Evolutionary conservation across 129 eudicot genomes (phyloP), one percentile per base, ranked within the genome.

Genomic region (Flaveria brownii): DNA sequence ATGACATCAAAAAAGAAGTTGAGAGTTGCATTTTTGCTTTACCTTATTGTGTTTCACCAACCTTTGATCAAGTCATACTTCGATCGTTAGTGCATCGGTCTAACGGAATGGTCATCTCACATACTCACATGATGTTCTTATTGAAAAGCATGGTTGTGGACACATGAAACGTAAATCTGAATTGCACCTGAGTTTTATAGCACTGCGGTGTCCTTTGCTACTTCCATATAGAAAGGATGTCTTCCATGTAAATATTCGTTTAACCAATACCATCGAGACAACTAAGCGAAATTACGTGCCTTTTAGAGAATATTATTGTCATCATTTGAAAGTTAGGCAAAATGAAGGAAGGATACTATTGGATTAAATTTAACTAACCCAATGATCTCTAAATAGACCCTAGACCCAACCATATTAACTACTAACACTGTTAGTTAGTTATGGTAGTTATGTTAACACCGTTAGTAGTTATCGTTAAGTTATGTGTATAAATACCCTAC

Each of bases 21-120:
- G 15, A 14, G 4, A 13, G 49, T 80, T 2, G 91, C 88, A 18
- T 87, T 82, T 57, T 69, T 87, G 3, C 54, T 13, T 12, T 47
- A 14, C 5, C 2, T 2, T 2, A 11, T 10, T 47, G 54, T 47
- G 16, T 47, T 2, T 14, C 16, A 2, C 16, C 54, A 47, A 5
- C 54, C 16, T 47, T 3, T 3, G 15, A 47, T 28, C 33, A 28
- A 4, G 4, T 28, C 33, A 28, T 28, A 28, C 4, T 28, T 28
- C 33, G 33, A 28, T 28, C 33, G 4, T 28, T 28, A 28, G 33
- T 28, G 33, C 33, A 0, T 20, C 22, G 22, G 0, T 20, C 22
- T 4, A 2, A 28, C 4, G 4, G 33, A 4, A 28, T 28, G 33
- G 33, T 2, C 4, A 2, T 28, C 33, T 3, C 4, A 28, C 33